phyloP scores from a whole-genome alignment of 352 stramenopile genomes.

The Phytophthora hibernalis region DNA sequence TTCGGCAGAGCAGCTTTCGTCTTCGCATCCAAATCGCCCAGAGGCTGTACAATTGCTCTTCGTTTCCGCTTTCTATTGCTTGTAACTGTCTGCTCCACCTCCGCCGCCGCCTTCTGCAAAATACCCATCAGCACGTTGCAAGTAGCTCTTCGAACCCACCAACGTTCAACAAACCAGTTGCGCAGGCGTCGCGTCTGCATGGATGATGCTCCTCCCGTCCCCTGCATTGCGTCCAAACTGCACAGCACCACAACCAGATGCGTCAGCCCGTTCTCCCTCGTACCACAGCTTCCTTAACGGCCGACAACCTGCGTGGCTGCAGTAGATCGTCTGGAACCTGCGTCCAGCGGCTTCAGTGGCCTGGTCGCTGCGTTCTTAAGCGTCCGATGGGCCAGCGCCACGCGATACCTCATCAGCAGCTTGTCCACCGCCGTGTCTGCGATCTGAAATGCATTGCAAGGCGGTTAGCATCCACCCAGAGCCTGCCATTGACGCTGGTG shows the following conservation, averaged over 20 bases:
- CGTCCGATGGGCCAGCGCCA: conserved; percentile 51
- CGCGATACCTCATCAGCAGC: conserved; percentile 64
- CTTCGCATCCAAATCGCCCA: conserved; percentile 27
- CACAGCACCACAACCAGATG: conserved; percentile 22
- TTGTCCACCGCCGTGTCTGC: conserved; percentile 69
- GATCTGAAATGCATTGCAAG: conserved; percentile 37
- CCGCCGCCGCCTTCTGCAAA: conserved; percentile 25
- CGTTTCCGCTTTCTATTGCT: conserved; percentile 71
- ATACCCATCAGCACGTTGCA: background rate
- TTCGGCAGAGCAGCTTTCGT: conserved; percentile 1
- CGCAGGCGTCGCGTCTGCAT: conserved; percentile 37
- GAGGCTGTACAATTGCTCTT: conserved; percentile 50
- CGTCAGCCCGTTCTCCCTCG: conserved; percentile 1
- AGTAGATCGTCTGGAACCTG: conserved; percentile 47
- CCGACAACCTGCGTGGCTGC: conserved; percentile 48
- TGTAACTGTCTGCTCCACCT: conserved; percentile 15
- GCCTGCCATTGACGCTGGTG: background rate
- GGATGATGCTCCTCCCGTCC: conserved; percentile 53
- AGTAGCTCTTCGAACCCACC: background rate
- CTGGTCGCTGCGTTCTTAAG: conserved; percentile 37
- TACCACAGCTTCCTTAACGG: background rate
- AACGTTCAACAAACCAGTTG: conserved; percentile 35
- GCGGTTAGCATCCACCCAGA: conserved; percentile 3
- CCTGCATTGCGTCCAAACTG: conserved; percentile 47
- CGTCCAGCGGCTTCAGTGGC: conserved; percentile 44